These are phyloP conservation scores for Chlorella vulgaris DNA, from an alignment of 139 green algal genomes.

Conservation along the genomic window DNA sequence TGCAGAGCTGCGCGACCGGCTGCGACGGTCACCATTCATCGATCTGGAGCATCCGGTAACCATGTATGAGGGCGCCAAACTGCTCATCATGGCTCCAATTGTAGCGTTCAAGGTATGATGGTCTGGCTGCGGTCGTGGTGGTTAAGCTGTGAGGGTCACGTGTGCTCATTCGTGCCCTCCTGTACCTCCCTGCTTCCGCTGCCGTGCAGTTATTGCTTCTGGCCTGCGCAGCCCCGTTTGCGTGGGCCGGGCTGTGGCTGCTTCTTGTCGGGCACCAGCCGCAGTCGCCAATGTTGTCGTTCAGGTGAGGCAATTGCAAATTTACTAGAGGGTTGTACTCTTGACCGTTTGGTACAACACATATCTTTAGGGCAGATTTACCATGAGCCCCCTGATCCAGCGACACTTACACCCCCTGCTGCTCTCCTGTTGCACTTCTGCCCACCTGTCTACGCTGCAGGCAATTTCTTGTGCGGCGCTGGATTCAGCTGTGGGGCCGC, in stretches of 20 bases:
- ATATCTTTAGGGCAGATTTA: no score
- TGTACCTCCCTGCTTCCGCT: not conserved
- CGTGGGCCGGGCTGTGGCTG: constrained; percentile 31
- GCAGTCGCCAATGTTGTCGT: constrained; percentile 31
- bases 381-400: no score
- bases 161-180: no score
- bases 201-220: constrained; percentile 7
- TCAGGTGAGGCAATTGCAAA: not conserved
- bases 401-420: no score
- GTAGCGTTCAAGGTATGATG: constrained; percentile 30
- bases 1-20: not conserved
- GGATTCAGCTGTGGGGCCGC: constrained; percentile 37
- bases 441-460: not conserved
- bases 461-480: constrained; percentile 37
- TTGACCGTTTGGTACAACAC: no score
- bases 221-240: constrained; percentile 6
- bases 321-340: no score
- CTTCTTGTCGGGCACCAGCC: constrained; percentile 29
- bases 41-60: constrained; percentile 51
- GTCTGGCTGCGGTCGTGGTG: constrained; percentile 28
- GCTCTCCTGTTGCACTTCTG: no score
- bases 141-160: constrained; percentile 34
- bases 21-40: constrained; percentile 47
- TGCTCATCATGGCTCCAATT: constrained; percentile 35
- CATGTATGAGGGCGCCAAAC: constrained; percentile 53